Percentiles rank a stretch among this genome's conserved stretches.
These are phyloP conservation scores for Apiotrichum brassicae DNA, from an alignment of 1,284 basidiomycete species.

Conservation along the genomic window DNA sequence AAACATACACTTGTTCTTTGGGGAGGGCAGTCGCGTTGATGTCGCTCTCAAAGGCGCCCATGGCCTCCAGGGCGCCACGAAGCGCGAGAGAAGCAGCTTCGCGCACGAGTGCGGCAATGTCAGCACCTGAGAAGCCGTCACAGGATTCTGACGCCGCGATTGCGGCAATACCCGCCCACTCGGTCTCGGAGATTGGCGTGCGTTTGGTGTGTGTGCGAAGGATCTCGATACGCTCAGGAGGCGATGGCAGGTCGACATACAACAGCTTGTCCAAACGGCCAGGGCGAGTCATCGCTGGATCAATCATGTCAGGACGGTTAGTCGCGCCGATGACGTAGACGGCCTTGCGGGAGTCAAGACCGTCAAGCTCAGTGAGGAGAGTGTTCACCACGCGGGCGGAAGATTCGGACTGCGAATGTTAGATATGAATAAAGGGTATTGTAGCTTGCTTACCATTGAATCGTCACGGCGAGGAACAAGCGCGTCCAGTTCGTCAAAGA, in stretches of 20 bases:
- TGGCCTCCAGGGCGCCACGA: slow-evolving; percentile 59
- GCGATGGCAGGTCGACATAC: slow-evolving; percentile 83
- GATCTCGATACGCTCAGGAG: slow-evolving; percentile 78
- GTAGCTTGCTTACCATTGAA: slow-evolving; percentile 58
- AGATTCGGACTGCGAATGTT: slow-evolving; percentile 68
- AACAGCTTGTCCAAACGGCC: slow-evolving; percentile 93
- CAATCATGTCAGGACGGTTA: slow-evolving; percentile 98
- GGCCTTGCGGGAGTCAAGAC: slow-evolving; percentile 78
- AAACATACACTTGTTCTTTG: slow-evolving; percentile 46
- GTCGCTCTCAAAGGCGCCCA: slow-evolving; percentile 55
- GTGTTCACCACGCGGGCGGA: slow-evolving; percentile 97
- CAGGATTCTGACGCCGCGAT: slow-evolving; percentile 52
- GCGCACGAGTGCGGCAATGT: slow-evolving; percentile 75
- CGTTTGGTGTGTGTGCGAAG: slow-evolving; percentile 63
- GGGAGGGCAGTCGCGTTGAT: slow-evolving; percentile 19
- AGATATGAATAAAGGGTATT: neutral
- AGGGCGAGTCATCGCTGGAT: slow-evolving; percentile 96
- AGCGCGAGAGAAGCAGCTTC: slow-evolving; percentile 86
- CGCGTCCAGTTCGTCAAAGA: slow-evolving; percentile 98
- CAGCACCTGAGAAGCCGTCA: slow-evolving; percentile 84
- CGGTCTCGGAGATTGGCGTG: slow-evolving; percentile 60
- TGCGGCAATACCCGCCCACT: slow-evolving; percentile 34
- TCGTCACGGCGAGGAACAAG: slow-evolving; percentile 92
- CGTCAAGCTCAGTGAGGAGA: slow-evolving; percentile 90
- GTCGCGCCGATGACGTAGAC: slow-evolving; percentile 97